phyloP scores from a whole-genome alignment of 176 grass and related monocot species.

The Aegilops umbellulata region DNA sequence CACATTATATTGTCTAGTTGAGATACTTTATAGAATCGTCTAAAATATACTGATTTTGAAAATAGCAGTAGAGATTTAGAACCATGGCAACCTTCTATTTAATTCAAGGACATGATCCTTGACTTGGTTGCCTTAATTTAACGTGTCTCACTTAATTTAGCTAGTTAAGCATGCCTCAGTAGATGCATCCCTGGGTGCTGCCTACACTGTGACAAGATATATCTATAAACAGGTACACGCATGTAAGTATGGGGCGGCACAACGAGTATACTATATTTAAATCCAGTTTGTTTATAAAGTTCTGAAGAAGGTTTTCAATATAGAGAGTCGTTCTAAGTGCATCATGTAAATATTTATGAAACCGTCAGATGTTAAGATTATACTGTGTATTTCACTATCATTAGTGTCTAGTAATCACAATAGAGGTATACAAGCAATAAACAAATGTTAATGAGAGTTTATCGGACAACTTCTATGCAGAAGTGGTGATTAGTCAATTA shows the following conservation, averaged over 20 bases:
- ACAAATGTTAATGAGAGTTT: not conserved
- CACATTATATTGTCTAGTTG: not conserved
- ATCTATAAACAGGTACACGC: not conserved
- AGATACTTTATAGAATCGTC: not conserved
- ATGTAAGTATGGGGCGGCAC: not conserved
- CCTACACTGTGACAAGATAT: not conserved
- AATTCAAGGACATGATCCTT: not conserved
- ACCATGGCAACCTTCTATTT: not conserved
- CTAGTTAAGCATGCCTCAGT: not conserved
- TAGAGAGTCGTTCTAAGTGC: not conserved
- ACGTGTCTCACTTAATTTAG: not conserved
- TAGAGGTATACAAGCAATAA: not conserved
- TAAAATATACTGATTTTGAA: not conserved
- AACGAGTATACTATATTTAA: not conserved
- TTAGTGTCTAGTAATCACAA: not conserved
- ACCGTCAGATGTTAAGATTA: not conserved
- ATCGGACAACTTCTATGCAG: not conserved
- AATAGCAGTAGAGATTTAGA: not conserved
- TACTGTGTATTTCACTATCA: not conserved
- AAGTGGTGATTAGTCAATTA: too few relatives aligned
- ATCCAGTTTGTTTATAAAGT: not conserved
- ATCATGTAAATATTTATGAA: not conserved
- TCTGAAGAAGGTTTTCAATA: not conserved
- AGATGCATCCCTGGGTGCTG: conserved; percentile 13
- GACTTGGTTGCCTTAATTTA: not conserved